phyloP scores from a whole-genome alignment of 345 rosid genomes.

The Eucalyptus virginea region DNA sequence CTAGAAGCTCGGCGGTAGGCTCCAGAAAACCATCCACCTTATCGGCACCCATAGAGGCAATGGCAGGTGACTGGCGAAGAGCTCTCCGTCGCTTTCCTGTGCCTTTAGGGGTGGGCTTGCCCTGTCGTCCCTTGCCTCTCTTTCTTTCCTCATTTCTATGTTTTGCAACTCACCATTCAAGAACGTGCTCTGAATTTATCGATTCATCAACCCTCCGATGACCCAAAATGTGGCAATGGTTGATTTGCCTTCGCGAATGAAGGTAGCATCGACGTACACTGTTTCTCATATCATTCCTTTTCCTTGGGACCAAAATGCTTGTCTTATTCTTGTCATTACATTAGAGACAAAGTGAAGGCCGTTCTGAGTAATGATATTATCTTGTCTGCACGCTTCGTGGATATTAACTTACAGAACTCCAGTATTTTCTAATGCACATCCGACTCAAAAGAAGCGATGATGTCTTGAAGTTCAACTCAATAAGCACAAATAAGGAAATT shows the following conservation, averaged over 20 bases:
- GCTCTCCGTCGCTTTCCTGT: too few relatives aligned
- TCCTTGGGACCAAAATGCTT: neutral
- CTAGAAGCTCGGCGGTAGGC: neutral
- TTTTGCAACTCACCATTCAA: too few relatives aligned
- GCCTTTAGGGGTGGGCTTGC: too few relatives aligned
- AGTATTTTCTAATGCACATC: neutral
- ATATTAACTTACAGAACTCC: neutral
- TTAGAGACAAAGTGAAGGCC: neutral
- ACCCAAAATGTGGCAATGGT: neutral
- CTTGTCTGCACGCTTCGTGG: neutral
- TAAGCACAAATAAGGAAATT: neutral
- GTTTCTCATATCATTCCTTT: neutral
- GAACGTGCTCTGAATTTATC: too few relatives aligned
- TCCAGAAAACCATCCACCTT: too few relatives aligned
- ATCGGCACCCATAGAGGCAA: too few relatives aligned
- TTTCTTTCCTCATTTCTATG: too few relatives aligned
- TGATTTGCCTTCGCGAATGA: neutral
- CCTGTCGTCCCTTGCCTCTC: too few relatives aligned
- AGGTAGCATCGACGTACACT: neutral
- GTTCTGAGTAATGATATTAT: neutral
- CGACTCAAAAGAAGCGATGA: neutral
- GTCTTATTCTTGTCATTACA: neutral
- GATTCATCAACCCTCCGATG: too few relatives aligned
- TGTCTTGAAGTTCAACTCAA: neutral
- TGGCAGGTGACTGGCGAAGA: too few relatives aligned